A percentile compares a stretch with the other conserved stretches of the same genome.
Conservation (phyloP, 2,329 filamentous ascomycete genomes). For the Claviceps sp. region DNA sequence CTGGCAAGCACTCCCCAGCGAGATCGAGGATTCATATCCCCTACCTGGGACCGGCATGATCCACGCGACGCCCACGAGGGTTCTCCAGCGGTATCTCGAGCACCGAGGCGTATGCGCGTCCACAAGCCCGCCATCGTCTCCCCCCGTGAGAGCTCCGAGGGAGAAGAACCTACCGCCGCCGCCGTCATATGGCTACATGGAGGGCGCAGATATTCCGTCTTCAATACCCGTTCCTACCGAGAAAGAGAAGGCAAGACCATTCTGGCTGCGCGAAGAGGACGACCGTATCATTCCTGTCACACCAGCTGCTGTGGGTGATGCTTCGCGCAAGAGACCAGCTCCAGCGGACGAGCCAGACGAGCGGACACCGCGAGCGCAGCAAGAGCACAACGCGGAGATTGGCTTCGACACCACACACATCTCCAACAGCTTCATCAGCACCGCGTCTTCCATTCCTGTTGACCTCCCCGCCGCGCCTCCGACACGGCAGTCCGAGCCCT, state of each 20-base stretch:
- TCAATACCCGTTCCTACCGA: slow-evolving; percentile 10
- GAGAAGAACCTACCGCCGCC: neutral
- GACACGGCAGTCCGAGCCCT: slow-evolving; percentile 7
- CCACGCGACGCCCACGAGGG: slow-evolving; percentile 31
- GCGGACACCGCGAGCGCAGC: neutral
- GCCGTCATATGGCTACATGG: neutral
- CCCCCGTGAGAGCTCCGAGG: slow-evolving; percentile 7
- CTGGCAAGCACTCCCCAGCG: slow-evolving; percentile 32
- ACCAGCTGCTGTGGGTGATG: slow-evolving; percentile 2
- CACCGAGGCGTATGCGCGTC: slow-evolving; percentile 12
- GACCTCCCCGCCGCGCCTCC: neutral
- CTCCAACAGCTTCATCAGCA: slow-evolving; percentile 16
- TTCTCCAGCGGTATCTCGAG: slow-evolving; percentile 36
- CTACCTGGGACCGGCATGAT: slow-evolving; percentile 19
- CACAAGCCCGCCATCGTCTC: neutral
- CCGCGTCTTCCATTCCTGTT: slow-evolving; percentile 9
- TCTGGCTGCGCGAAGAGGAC: neutral
- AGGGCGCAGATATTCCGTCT: slow-evolving; percentile 11
- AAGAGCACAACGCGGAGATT: neutral
- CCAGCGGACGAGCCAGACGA: neutral
- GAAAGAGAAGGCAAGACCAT: neutral
- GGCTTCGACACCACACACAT: slow-evolving; percentile 19
- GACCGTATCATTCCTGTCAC: slow-evolving; percentile 14
- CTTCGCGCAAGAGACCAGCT: neutral
- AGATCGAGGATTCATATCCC: slow-evolving; percentile 42